Conservation (phyloP, 805 yeast species). For the Yarrowia porcina region DNA sequence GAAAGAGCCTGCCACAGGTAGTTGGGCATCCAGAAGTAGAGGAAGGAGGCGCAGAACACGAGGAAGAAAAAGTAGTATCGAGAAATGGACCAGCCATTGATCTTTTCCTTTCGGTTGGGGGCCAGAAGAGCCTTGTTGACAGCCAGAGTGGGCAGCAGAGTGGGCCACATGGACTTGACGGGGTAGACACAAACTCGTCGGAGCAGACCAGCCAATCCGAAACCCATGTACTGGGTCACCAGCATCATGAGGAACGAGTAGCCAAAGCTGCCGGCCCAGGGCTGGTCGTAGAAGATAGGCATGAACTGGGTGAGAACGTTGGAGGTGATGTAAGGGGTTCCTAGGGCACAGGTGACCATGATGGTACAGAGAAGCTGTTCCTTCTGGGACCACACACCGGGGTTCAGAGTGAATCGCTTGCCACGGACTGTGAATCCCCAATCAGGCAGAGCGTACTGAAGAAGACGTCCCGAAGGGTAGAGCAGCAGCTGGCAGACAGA, state of each 20-base stretch:
- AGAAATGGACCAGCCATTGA: constrained; percentile 60
- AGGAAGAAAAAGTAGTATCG: constrained; percentile 51
- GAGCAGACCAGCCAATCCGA: constrained; percentile 54
- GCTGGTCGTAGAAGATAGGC: constrained; percentile 27
- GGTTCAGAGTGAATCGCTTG: constrained; percentile 44
- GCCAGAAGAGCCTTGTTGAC: constrained; percentile 36
- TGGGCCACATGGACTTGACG: constrained; percentile 46
- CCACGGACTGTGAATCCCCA: constrained; percentile 38
- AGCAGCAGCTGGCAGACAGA: constrained; percentile 55
- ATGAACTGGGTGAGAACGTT: constrained; percentile 26
- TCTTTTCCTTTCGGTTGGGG: constrained; percentile 43
- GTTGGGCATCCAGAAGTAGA: constrained; percentile 67
- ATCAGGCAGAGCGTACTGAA: constrained; percentile 31
- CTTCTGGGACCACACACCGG: constrained; percentile 59
- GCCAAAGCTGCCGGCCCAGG: constrained; percentile 31
- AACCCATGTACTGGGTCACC: constrained; percentile 53
- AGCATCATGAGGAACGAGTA: constrained; percentile 48
- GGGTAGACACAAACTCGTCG: constrained; percentile 49
- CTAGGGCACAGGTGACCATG: constrained; percentile 42
- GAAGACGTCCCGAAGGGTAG: constrained; percentile 51
- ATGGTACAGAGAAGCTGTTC: constrained; percentile 61
- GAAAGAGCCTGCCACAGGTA: constrained; percentile 60
- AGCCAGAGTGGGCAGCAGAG: constrained; percentile 55
- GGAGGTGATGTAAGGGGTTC: constrained; percentile 35
- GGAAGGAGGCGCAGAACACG: constrained; percentile 44